Conservation (phyloP, 495 filamentous ascomycete genomes). For the Trichoderma reesei region DNA sequence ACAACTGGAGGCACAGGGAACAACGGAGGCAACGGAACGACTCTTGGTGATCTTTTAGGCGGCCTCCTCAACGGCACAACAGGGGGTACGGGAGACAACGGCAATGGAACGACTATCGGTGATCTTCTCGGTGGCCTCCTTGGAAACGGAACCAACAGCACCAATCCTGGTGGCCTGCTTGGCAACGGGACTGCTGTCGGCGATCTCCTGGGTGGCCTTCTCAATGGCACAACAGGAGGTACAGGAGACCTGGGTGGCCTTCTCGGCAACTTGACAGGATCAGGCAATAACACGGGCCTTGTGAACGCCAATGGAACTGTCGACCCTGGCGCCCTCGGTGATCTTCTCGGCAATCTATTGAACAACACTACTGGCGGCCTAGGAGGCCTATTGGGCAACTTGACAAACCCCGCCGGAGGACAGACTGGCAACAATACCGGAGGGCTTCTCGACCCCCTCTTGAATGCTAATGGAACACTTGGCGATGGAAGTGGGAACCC, state of each 20-base stretch:
- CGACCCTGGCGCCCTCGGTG: too few species aligned
- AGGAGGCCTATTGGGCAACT: too few species aligned
- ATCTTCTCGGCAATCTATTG: too few species aligned
- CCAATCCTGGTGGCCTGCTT: not conserved
- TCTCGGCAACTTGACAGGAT: not conserved
- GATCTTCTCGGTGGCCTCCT: not conserved
- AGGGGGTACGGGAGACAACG: not conserved
- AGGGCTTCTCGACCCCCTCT: too few species aligned
- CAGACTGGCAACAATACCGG: too few species aligned
- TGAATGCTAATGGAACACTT: too few species aligned
- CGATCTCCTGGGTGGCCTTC: not conserved
- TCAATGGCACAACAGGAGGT: not conserved
- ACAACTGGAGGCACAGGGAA: not conserved
- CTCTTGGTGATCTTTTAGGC: not conserved
- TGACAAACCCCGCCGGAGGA: too few species aligned
- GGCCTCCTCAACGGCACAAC: not conserved
- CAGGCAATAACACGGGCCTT: too few species aligned
- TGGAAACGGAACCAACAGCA: not conserved
- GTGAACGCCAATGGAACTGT: too few species aligned
- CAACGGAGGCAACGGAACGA: not conserved
- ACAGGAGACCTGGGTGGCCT: not conserved
- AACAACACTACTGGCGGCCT: too few species aligned
- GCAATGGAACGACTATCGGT: not conserved
- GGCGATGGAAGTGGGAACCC: too few species aligned
- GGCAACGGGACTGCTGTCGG: not conserved